Base-by-base conservation (phyloP, 2,329 filamentous ascomycete species). In the Alternaria metachromatica region DNA sequence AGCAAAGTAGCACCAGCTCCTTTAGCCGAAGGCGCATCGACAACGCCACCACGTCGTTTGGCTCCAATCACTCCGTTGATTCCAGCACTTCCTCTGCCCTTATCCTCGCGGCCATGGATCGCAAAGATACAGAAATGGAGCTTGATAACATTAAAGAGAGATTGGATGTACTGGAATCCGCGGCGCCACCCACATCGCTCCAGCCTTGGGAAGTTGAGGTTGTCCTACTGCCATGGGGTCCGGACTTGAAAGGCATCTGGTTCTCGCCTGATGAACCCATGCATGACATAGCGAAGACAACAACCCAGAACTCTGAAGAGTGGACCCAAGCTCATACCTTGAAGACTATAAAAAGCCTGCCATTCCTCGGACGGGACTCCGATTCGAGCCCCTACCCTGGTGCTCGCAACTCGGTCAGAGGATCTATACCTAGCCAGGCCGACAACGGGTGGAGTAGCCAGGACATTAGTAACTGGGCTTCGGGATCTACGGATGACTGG, bases 121-220 rank as follows among this genome's bases (percentile, higher is more conserved):
- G 74, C 28, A 76, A 75, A 50, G 82, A 84, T 56, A 80, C 80
- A 9, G 77, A 80, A 21, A 78, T 80, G 49, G 78, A 84, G 23
- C 75, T 87, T 25, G 81, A 83, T 50, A 78, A 78, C 37, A 80
- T 88, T 10, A 85, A 87, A 66, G 78, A 81, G 21, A 80, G 84
- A 6, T 65, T 86, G 6, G 72, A 82, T 28, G 82, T 87, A 46
- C 82, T 92, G 10, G 89, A 91, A 76, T 84, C 85, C 6, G 82
- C 77, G 5, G 75, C 86, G 10, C 78, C 88, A 28, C 91, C 92
- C n/a, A 88, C 90, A 0, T 82, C 83, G 26, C 79, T 81, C 45
- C 84, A 87, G 44, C 90, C 91, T 0, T 94, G 91, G 90, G 87
- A 91, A 67, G 82, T 95, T 2, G 91, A 94, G 73, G 89, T 94